Evolutionary conservation across 768 basidiomycete species (phyloP).

Genomic region (Mycena galopus): DNA sequence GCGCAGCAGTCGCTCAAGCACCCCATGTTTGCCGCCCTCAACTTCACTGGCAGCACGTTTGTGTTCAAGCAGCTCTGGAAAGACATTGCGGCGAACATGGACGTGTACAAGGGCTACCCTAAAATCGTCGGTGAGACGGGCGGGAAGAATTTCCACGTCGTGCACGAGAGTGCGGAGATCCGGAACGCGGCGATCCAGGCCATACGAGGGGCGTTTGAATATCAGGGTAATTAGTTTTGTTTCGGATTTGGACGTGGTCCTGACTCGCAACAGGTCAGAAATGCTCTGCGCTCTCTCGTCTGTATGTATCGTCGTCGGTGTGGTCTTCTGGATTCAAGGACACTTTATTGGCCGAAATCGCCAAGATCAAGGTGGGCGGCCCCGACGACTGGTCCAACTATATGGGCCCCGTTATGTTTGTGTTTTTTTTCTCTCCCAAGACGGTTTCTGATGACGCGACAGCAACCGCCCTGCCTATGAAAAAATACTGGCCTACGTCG

Average conservation of each 20-base stretch:
- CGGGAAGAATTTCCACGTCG: slow-evolving; percentile 98
- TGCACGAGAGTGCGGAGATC: slow-evolving; percentile 90
- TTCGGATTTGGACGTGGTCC: background rate
- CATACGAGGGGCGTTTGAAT: slow-evolving; percentile 93
- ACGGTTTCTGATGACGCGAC: slow-evolving; percentile 12
- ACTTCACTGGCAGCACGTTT: slow-evolving; percentile 96
- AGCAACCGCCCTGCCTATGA: slow-evolving; percentile 92
- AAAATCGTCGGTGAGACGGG: slow-evolving; percentile 98
- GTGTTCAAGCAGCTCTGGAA: slow-evolving; percentile 98
- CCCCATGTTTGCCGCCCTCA: slow-evolving; percentile 85
- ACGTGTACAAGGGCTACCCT: slow-evolving; percentile 90
- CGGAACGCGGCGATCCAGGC: slow-evolving; percentile 91
- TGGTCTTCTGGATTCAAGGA: slow-evolving; percentile 93
- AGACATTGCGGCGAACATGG: slow-evolving; percentile 90
- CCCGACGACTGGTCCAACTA: slow-evolving; percentile 86
- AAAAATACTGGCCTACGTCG: slow-evolving; percentile 84
- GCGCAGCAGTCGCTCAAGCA: slow-evolving; percentile 81
- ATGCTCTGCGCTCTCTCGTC: slow-evolving; percentile 92
- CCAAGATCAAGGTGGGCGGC: slow-evolving; percentile 88
- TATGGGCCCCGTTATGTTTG: slow-evolving; percentile 96
- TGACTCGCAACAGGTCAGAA: slow-evolving; percentile 77
- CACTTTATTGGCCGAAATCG: slow-evolving; percentile 76
- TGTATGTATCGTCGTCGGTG: slow-evolving; percentile 89
- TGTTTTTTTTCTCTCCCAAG: slow-evolving; percentile 18
- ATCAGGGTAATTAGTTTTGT: slow-evolving; percentile 73